These are phyloP conservation scores for Tricholoma hemisulphureum DNA, from an alignment of 768 basidiomycete species.

Conservation along the genomic window DNA sequence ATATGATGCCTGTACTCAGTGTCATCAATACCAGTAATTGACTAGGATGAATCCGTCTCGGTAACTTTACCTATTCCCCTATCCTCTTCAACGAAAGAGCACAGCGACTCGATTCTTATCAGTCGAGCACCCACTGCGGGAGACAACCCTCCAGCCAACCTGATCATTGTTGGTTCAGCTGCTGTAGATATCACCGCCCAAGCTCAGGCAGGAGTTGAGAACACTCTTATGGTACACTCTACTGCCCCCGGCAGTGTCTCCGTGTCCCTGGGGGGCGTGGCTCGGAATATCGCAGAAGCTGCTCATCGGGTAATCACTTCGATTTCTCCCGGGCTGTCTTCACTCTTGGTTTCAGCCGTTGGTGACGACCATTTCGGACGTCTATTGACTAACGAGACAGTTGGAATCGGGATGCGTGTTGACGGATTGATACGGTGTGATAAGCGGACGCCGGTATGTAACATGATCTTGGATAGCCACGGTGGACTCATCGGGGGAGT, in stretches of 20 bases:
- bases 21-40: constrained; percentile 3
- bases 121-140: neutral
- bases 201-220: constrained; percentile 28
- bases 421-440: constrained; percentile 61
- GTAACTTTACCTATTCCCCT: neutral
- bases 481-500: constrained; percentile 83
- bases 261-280: constrained; percentile 84
- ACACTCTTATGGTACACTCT: constrained; percentile 48
- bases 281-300: constrained; percentile 92
- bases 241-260: constrained; percentile 79
- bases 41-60: neutral
- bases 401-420: constrained; percentile 67
- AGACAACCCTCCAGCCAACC: constrained; percentile 37
- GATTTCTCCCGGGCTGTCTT: constrained; percentile 33
- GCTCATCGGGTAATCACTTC: constrained; percentile 61
- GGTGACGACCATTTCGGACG: constrained; percentile 78
- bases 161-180: constrained; percentile 81
- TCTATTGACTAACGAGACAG: constrained; percentile 57
- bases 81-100: neutral
- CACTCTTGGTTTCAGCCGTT: constrained; percentile 71
- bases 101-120: neutral
- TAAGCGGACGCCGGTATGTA: constrained; percentile 76
- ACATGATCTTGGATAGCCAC: constrained; percentile 69
- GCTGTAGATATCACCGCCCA: constrained; percentile 87
- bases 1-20: constrained; percentile 5